Evolutionary conservation across 2,329 filamentous ascomycete genomes (phyloP).

Genomic region (Lecanicillium sp.): DNA sequence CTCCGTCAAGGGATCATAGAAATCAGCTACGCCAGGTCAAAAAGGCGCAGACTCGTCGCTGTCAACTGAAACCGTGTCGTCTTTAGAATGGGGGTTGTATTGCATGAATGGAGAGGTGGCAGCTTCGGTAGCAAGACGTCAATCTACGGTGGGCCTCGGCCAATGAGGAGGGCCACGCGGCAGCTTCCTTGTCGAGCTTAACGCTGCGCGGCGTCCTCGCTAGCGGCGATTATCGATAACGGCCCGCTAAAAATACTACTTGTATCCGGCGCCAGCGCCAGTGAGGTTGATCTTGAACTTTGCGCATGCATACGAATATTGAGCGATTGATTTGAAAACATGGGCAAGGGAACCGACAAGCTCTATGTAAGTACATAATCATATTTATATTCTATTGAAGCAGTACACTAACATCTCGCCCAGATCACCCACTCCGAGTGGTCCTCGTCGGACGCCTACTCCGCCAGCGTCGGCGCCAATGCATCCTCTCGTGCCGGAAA

Average conservation of each 20-base stretch:
- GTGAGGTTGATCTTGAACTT: neutral
- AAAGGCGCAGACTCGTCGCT: neutral
- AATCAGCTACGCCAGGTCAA: neutral
- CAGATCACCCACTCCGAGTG: constrained; percentile 95
- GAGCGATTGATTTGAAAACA: constrained; percentile 12
- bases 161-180: too few relatives aligned
- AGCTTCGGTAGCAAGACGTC: neutral
- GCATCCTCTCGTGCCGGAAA: constrained; percentile 45
- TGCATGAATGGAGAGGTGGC: too few relatives aligned
- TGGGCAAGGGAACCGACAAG: constrained; percentile 38
- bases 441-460: constrained; percentile 83
- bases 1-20: too few relatives aligned
- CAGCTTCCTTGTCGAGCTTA: too few relatives aligned
- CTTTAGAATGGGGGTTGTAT: too few relatives aligned
- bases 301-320: neutral
- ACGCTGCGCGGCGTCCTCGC: too few relatives aligned
- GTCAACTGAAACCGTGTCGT: constrained; percentile 1
- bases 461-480: constrained; percentile 66
- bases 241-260: too few relatives aligned
- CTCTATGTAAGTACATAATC: constrained; percentile 27
- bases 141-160: too few relatives aligned
- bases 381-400: constrained; percentile 3
- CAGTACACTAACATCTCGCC: constrained; percentile 1
- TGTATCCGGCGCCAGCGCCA: constrained; percentile 1
- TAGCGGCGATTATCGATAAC: too few relatives aligned